Percentiles rank a stretch among this genome's conserved stretches.
Evolutionary conservation across 2,329 filamentous ascomycete species (phyloP).

Genomic region (Emergomyces pasteurianus): DNA sequence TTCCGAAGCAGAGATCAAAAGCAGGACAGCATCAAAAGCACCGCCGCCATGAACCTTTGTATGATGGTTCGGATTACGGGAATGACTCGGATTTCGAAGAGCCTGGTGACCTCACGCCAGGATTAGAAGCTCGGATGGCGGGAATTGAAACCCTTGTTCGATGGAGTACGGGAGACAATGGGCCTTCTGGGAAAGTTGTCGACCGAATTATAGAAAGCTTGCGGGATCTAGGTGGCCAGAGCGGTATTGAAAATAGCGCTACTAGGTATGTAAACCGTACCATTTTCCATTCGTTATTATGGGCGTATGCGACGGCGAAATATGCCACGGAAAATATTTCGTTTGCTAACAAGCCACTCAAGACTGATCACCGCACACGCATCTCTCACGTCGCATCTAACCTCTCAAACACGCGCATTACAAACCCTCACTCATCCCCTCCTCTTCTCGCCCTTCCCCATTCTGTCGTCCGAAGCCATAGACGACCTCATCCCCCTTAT

Average conservation of each 20-base stretch:
- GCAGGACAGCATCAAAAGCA: constrained; percentile 21
- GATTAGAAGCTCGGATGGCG: constrained; percentile 44
- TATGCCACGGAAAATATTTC: neutral
- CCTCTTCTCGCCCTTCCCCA: constrained; percentile 44
- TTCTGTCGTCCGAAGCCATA: constrained; percentile 41
- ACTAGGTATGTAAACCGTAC: constrained; percentile 34
- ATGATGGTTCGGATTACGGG: constrained; percentile 48
- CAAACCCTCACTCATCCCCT: constrained; percentile 47
- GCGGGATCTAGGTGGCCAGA: constrained; percentile 43
- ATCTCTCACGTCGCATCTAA: constrained; percentile 47
- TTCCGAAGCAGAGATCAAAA: constrained; percentile 28
- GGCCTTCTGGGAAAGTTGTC: constrained; percentile 41
- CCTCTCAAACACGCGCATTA: constrained; percentile 48
- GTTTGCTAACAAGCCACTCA: constrained; percentile 5
- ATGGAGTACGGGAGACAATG: constrained; percentile 41
- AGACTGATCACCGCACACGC: constrained; percentile 48
- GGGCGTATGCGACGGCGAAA: neutral
- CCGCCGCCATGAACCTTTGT: constrained; percentile 33
- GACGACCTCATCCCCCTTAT: constrained; percentile 48
- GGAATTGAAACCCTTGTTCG: constrained; percentile 44
- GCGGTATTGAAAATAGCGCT: constrained; percentile 44
- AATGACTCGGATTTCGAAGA: constrained; percentile 44
- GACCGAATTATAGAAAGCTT: constrained; percentile 40
- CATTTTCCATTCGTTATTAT: neutral
- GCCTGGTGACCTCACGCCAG: constrained; percentile 40